Evolutionary conservation across 163 green algal genomes (phyloP), one percentile per base, ranked within the genome.

Genomic region (Scenedesmus sp.): DNA sequence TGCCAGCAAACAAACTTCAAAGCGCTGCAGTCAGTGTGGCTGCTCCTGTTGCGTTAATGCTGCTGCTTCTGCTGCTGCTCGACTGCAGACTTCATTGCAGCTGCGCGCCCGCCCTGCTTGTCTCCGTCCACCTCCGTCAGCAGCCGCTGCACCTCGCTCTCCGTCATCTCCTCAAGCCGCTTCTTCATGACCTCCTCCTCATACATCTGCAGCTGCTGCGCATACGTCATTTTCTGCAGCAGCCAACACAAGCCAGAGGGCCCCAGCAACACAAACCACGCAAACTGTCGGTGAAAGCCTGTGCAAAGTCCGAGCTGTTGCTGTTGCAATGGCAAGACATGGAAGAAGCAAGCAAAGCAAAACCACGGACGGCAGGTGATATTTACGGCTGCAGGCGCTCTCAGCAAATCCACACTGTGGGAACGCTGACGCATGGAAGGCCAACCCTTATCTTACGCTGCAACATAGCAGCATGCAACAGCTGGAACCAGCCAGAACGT

Each of bases 221-320:
- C 97, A 89, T 99, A 99, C n/a, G 98, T 99, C 98, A 99, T 99
- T 94, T 99, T 96, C 96, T 98, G 95, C 56, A 70, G 56, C 22
- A 70, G 56, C 56, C 30, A 2, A 70, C 56, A 70, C 56, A n/a
- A 70, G 20, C 56, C 3, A 61, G 51, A 24, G 9, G 51, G 7
- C 5, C 51, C 5, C 51, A 22, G 51, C 51, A 61, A 16, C 51
- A 61, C 20, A 18, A 22, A 61, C 1, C 9, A 61, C 20, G 5
- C 51, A 3, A 16, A 13, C 20, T 61, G 51, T 61, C 51, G n/a
- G n/a, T n/a, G n/a, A n/a, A n/a, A n/a, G n/a, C n/a, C n/a, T n/a
- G n/a, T n/a, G n/a, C n/a, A n/a, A n/a, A n/a, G n/a, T n/a, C n/a
- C n/a, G n/a, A n/a, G n/a, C n/a, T n/a, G n/a, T n/a, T n/a, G n/a